Base-by-base conservation (phyloP, 257 asterid genomes). In the Rubia yunnanensis region DNA sequence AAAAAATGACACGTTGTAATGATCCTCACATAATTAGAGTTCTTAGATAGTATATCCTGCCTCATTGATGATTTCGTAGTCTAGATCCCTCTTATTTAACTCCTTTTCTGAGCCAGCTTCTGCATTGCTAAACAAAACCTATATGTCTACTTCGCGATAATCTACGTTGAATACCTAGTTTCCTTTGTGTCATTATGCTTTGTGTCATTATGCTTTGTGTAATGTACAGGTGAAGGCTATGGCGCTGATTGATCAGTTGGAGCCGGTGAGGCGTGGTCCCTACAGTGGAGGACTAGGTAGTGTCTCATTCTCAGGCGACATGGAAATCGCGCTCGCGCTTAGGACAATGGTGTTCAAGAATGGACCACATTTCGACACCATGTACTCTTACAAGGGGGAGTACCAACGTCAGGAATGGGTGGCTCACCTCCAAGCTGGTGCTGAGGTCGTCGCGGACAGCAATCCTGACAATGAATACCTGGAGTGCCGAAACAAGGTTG, bases 281-380 rank as follows among this genome's bases (percentile, higher is more conserved):
- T 92, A 84, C 39, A 84, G 97, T 10, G 97, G 99, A 18, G 98
- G 98, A 17, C 87, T 89, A 31, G 98, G 98, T 31, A 84, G 95
- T 27, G 59, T 92, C 30, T 92, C 97, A n/a, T 92, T 87, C 65
- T 18, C 67, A 14, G 97, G 97, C 3, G 91, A 87, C 11, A 77
- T 89, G 94, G 96, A 92, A 82, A 84, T 92, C 0, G 96, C 96
- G 2, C 54, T 89, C 39, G 66, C 95, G 52, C 88, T 92, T 15
- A 78, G 97, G 67, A 89, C 92, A 1, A 85, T 92, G 0, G 94
- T 92, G 5, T 87, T 92, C 70, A 91, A 87, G 0, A 87, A 85
- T 0, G 79, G 72, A 0, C 30, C 61, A 27, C 86, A 72, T 6
- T 80, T 74, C 18, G 90, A 92, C 81, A 87, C 96, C 22, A 83